Base-by-base conservation (phyloP, 495 filamentous ascomycete genomes). In the Daldinia grandis region DNA sequence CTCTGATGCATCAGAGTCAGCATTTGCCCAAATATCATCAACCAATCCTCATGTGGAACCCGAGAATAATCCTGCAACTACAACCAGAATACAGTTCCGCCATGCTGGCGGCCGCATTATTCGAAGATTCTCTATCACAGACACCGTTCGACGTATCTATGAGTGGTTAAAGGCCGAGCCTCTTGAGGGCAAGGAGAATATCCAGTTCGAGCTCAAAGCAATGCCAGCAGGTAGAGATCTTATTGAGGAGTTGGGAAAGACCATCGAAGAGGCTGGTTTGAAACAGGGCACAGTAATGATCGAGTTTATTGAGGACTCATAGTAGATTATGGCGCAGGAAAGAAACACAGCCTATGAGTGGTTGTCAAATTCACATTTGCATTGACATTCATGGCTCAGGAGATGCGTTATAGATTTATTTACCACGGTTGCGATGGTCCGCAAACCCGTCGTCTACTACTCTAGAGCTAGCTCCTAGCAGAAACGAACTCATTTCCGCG, bases 81-180 rank as follows among this genome's bases (percentile, higher is more conserved):
- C 89, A 8, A 98, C 95, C 12, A 87, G 96, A 28, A 93, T 99
- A 66, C 95, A 98, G 74, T 95, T 99, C 77, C 86, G 92, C 62
- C 90, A 95, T 70, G 87, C 93, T 0, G 88, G 87, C 42, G 93
- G 93, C 9, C 87, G 93, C 25, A 84, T 94, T 17, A 93, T 99
- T 38, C 89, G 94, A 17, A 86, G 91, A 14, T 99, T 99, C 80
- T 76, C 83, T 7, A 76, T 93, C n/a, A 78, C 87, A n/a, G 95
- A 99, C 51, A 85, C 86, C 0, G 93, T 99, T 5, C 81, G 87
- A 50, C 86, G 93, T 12, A 87, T 99, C 35, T 99, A 95, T 76
- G 95, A 99, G 81, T 99, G 95, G 93, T 87, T 99, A 42, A 98
- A 98, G 80, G 91, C 94, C 4, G 89, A 92, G 28, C 87, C 90